phyloP scores from a whole-genome alignment of 140 eudicot genomes.

The Stevia rebaudiana region DNA sequence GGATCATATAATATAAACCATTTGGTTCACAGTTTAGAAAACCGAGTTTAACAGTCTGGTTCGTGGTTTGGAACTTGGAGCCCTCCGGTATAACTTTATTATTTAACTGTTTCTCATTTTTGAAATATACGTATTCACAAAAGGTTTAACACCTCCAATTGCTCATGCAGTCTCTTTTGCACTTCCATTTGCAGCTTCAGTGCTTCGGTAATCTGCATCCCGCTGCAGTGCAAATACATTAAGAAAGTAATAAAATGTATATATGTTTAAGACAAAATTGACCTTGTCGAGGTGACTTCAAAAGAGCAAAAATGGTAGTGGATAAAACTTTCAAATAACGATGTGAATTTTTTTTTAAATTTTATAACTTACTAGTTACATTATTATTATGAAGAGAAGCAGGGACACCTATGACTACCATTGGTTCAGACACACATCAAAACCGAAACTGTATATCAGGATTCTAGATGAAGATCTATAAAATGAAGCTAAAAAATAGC shows the following conservation, averaged over 20 bases:
- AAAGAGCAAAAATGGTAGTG: background rate
- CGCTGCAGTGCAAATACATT: slow-evolving; percentile 26
- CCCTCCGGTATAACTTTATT: background rate
- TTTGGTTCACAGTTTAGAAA: background rate
- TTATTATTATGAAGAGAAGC: no score
- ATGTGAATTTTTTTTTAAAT: background rate
- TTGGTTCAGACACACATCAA: background rate
- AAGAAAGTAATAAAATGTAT: background rate
- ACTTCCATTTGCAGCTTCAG: slow-evolving; percentile 81
- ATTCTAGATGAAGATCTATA: background rate
- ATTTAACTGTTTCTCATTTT: background rate
- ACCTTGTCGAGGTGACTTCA: background rate
- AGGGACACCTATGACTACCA: background rate
- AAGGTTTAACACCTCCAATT: slow-evolving; percentile 43
- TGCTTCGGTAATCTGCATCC: slow-evolving; percentile 75
- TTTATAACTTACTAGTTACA: background rate
- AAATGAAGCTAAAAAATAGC: background rate
- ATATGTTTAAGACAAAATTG: background rate
- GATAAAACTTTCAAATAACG: background rate
- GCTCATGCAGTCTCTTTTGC: slow-evolving; percentile 56
- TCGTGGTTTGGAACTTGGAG: background rate
- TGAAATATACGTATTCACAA: background rate
- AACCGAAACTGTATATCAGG: background rate
- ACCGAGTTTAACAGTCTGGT: background rate
- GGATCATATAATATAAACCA: background rate